A percentile compares a stretch with the other conserved stretches of the same genome.
Evolutionary conservation across 305 asterid genomes (phyloP).

Genomic region (Nicotiana rustica): DNA sequence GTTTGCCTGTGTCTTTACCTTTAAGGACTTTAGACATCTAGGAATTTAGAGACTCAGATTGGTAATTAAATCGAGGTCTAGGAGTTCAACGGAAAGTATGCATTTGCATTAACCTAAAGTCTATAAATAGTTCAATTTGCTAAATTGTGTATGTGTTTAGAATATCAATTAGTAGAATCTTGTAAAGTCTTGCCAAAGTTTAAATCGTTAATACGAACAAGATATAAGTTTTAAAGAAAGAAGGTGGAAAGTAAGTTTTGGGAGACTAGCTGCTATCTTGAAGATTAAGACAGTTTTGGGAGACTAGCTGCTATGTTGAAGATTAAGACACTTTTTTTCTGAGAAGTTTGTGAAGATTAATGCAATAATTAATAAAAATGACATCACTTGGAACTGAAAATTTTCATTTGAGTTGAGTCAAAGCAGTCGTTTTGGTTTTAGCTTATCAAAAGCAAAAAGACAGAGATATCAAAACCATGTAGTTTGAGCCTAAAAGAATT

Average conservation of each 20-base stretch:
- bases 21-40: background rate
- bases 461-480: constrained; percentile 23
- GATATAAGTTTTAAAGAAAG: background rate
- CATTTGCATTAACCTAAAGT: constrained; percentile 2
- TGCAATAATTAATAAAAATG: background rate
- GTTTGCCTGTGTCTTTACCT: background rate
- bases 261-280: background rate
- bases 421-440: background rate
- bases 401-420: background rate
- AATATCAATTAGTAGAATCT: background rate
- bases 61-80: background rate
- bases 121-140: background rate
- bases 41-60: background rate
- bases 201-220: background rate
- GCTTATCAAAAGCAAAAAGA: constrained; percentile 3
- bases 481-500: constrained; percentile 10
- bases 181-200: background rate
- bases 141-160: background rate
- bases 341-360: constrained; percentile 2
- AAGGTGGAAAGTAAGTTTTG: background rate
- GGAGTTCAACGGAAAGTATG: background rate
- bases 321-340: background rate
- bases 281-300: background rate
- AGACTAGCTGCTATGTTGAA: too few species aligned
- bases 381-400: background rate